Evolutionary conservation across 2,329 filamentous ascomycete species (phyloP).

Genomic region (Pseudogymnoascus sp.): DNA sequence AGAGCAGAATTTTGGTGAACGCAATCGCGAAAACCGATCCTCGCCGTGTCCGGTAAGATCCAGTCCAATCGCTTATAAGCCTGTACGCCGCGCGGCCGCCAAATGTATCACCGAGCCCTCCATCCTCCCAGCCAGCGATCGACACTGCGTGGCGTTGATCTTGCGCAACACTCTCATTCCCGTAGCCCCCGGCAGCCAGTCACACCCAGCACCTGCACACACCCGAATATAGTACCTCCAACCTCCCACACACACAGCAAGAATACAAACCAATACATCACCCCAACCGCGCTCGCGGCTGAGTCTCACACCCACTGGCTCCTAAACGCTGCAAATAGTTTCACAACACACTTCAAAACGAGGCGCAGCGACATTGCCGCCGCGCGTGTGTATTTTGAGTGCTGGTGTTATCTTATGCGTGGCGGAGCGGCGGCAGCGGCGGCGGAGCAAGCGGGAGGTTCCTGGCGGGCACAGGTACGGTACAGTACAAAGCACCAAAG

Average conservation of each 20-base stretch:
- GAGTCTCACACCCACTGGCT: neutral
- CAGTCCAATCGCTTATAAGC: neutral
- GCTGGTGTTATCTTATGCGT: neutral
- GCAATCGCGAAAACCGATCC: neutral
- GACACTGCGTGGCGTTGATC: neutral
- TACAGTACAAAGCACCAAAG: neutral
- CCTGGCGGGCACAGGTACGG: neutral
- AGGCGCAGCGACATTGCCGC: neutral
- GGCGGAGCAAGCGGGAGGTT: neutral
- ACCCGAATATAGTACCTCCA: neutral
- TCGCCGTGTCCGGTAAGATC: neutral
- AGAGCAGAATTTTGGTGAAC: neutral
- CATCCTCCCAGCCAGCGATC: neutral
- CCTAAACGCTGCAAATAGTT: neutral
- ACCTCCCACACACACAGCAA: neutral
- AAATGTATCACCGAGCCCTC: neutral
- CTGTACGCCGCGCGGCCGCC: neutral
- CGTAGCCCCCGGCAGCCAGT: neutral
- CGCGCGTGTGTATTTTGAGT: slow-evolving; percentile 4
- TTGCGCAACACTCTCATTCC: neutral
- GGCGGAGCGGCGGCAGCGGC: neutral
- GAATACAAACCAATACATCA: neutral
- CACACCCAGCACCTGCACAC: neutral
- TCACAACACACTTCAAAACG: neutral
- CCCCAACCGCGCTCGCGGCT: neutral